Conservation (phyloP, 1,139 yeast genomes). For the Eremothecium sinecaudum region DNA sequence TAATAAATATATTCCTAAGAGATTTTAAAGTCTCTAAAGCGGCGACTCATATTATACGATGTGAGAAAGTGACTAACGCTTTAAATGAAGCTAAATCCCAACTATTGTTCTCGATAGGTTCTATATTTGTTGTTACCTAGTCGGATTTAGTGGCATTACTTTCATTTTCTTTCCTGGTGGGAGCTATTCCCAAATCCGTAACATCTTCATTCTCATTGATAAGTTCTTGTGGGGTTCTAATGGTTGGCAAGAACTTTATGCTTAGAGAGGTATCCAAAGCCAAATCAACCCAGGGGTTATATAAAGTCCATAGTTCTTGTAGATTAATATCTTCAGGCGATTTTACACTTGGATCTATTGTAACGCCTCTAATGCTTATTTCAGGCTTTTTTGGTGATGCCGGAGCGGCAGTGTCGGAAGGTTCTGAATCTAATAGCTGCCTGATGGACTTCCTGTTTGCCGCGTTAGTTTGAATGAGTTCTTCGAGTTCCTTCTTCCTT, state of each 20-base stretch:
- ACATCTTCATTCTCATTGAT: slow-evolving; percentile 6
- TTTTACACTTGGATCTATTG: slow-evolving; percentile 15
- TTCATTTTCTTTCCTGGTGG: neutral
- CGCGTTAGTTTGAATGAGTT: slow-evolving; percentile 11
- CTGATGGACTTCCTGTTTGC: slow-evolving; percentile 13
- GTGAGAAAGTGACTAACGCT: too few species aligned
- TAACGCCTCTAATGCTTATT: slow-evolving; percentile 15
- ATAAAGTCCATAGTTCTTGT: slow-evolving; percentile 26
- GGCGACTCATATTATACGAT: too few species aligned
- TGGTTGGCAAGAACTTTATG: slow-evolving; percentile 30
- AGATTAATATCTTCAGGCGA: slow-evolving; percentile 22
- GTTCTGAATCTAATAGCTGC: slow-evolving; percentile 12
- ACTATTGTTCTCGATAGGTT: too few species aligned
- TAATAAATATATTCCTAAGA: too few species aligned
- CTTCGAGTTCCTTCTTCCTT: slow-evolving; percentile 11
- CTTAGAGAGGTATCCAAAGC: slow-evolving; percentile 31
- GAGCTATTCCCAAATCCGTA: neutral
- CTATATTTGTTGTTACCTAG: too few species aligned
- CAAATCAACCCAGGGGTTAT: slow-evolving; percentile 31
- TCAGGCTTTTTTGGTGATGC: slow-evolving; percentile 9
- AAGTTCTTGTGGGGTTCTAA: slow-evolving; percentile 12
- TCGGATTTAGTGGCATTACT: too few species aligned
- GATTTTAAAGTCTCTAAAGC: too few species aligned
- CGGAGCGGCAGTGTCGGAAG: slow-evolving; percentile 13
- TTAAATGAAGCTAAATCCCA: too few species aligned